Conservation (phyloP, 1,284 basidiomycete genomes). For the Fereydounia khargensis region DNA sequence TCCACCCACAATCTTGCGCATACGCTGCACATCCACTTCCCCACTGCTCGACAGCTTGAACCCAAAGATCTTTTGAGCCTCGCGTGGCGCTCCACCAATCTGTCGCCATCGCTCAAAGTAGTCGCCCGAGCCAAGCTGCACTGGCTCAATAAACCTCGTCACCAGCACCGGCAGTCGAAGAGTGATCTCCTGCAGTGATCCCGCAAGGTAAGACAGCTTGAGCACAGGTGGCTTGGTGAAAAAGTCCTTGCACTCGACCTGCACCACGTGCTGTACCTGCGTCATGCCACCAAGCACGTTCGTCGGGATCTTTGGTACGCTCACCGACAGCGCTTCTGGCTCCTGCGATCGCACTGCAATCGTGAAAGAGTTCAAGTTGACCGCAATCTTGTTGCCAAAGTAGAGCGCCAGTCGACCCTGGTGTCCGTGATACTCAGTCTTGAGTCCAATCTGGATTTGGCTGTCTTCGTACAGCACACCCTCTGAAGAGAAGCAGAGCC, state of each 20-base stretch:
- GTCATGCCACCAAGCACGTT: slow-evolving; percentile 76
- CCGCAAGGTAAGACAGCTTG: slow-evolving; percentile 85
- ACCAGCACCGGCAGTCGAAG: slow-evolving; percentile 81
- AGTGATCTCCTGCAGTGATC: slow-evolving; percentile 80
- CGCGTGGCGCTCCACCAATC: slow-evolving; percentile 85
- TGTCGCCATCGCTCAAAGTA: slow-evolving; percentile 99
- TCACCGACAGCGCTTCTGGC: slow-evolving; percentile 71
- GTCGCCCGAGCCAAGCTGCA: slow-evolving; percentile 74
- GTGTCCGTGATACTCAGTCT: slow-evolving; percentile 90
- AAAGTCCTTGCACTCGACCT: slow-evolving; percentile 87
- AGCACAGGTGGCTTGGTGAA: slow-evolving; percentile 80
- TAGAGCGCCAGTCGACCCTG: slow-evolving; percentile 88
- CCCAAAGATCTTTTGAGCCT: slow-evolving; percentile 83
- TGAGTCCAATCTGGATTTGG: slow-evolving; percentile 91
- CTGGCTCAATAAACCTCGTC: slow-evolving; percentile 90
- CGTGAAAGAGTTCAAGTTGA: slow-evolving; percentile 82
- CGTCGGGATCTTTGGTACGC: slow-evolving; percentile 81
- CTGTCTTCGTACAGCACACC: slow-evolving; percentile 94
- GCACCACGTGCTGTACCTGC: slow-evolving; percentile 87
- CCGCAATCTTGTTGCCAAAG: slow-evolving; percentile 90
- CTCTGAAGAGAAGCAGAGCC: slow-evolving; percentile 75
- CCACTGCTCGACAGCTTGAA: slow-evolving; percentile 67
- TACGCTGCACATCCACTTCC: slow-evolving; percentile 71
- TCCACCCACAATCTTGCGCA: slow-evolving; percentile 75
- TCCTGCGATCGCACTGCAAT: slow-evolving; percentile 69